Conservation (phyloP, 805 yeast genomes). For the Candida krabiensis region DNA sequence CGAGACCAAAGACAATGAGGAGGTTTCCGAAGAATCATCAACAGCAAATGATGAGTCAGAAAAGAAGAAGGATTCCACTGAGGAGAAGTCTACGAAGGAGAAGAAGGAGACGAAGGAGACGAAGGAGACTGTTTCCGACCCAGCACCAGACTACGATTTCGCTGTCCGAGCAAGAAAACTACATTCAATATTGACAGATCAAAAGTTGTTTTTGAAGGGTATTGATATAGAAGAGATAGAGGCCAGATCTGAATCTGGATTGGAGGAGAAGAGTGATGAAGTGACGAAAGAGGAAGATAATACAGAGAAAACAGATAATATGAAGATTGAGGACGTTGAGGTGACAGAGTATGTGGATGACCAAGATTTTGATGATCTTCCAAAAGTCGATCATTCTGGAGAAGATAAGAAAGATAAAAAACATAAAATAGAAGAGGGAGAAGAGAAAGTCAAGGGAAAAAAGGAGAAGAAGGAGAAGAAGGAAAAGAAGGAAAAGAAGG, state of each 20-base stretch:
- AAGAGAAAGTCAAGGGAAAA: conserved; percentile 8
- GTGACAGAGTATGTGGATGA: conserved; percentile 35
- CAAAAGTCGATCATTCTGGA: conserved; percentile 10
- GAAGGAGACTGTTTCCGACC: conserved; percentile 11
- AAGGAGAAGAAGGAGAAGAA: conserved; percentile 7
- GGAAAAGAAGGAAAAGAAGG: conserved; percentile 15
- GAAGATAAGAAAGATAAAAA: conserved; percentile 3
- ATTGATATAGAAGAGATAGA: conserved; percentile 14
- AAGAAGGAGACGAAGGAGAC: conserved; percentile 22
- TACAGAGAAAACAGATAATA: conserved; percentile 21
- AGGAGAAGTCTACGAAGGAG: conserved; percentile 14
- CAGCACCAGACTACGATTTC: conserved; percentile 36
- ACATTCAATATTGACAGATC: conserved; percentile 36
- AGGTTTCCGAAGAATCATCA: conserved; percentile 8
- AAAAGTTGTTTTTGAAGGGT: conserved; percentile 36
- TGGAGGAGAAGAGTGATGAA: conserved; percentile 12
- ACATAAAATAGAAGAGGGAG: conserved; percentile 6
- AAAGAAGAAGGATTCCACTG: conserved; percentile 15
- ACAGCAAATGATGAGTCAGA: conserved; percentile 10
- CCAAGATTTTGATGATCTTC: conserved; percentile 26
- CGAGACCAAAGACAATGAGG: conserved; percentile 9
- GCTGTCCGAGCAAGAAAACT: conserved; percentile 43
- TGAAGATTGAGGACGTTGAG: conserved; percentile 45
- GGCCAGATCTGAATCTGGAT: conserved; percentile 8
- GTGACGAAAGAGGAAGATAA: conserved; percentile 7